phyloP scores from a whole-genome alignment of 2,329 filamentous ascomycete genomes.

The Botrytis sinoallii region DNA sequence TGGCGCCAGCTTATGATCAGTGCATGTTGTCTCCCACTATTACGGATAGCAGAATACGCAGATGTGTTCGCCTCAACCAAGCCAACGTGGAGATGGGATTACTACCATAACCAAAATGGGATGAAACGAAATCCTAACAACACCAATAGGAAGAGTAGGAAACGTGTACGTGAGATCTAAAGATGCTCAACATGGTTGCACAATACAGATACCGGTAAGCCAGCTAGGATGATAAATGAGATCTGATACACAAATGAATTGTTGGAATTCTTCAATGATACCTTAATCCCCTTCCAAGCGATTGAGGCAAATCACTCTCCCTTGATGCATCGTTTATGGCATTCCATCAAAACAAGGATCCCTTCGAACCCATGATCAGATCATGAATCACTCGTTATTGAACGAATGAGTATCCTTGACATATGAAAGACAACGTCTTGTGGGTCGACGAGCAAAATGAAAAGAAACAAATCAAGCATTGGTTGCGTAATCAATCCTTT shows the following conservation, averaged over 20 bases:
- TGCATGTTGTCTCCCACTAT: slow-evolving; percentile 1
- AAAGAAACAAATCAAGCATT: neutral
- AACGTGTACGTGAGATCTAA: neutral
- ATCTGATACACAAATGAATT: slow-evolving; percentile 6
- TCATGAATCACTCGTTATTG: slow-evolving; percentile 15
- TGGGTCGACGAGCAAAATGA: neutral
- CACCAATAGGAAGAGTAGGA: neutral
- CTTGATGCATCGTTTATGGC: neutral
- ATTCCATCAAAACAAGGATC: slow-evolving; percentile 12
- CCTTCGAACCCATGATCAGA: slow-evolving; percentile 15
- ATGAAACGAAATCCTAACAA: slow-evolving; percentile 4
- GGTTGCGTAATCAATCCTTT: neutral
- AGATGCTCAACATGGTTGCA: neutral
- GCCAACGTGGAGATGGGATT: neutral
- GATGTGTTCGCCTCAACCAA: neutral
- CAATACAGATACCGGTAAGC: neutral
- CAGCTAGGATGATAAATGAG: neutral
- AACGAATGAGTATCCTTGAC: slow-evolving; percentile 1
- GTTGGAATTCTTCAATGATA: neutral
- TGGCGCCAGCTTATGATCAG: slow-evolving; percentile 11
- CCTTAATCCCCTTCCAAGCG: neutral
- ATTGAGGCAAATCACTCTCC: slow-evolving; percentile 1
- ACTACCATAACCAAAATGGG: neutral
- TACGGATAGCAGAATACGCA: neutral
- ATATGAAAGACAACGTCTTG: neutral